Evolutionary conservation across 2,329 filamentous ascomycete genomes (phyloP).

Genomic region (Stenocarpella maydis): DNA sequence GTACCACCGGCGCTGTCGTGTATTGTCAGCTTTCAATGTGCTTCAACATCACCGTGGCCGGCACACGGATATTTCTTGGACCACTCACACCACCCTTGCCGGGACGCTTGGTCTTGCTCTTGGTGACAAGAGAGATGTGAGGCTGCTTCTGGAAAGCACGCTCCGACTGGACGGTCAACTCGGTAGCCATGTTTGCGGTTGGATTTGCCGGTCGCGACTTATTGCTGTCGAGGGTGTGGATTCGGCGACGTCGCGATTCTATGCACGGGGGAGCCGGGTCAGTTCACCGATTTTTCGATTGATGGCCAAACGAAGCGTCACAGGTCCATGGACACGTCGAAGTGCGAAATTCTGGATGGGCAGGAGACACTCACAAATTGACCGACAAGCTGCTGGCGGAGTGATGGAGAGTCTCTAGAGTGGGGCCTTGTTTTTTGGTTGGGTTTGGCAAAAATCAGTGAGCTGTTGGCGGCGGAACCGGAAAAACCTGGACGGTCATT

Average conservation of each 20-base stretch:
- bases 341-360: constrained; percentile 3
- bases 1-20: constrained; percentile 68
- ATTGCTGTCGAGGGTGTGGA: constrained; percentile 39
- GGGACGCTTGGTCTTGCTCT: constrained; percentile 86
- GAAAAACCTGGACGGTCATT: background rate
- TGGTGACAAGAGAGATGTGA: constrained; percentile 99
- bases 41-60: background rate
- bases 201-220: constrained; percentile 51
- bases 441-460: constrained; percentile 25
- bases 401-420: constrained; percentile 31
- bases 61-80: background rate
- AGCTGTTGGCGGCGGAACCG: constrained; percentile 8
- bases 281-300: constrained; percentile 39
- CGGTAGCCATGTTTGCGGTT: constrained; percentile 86
- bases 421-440: constrained; percentile 23
- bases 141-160: constrained; percentile 99
- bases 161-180: constrained; percentile 99
- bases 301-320: constrained; percentile 38
- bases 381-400: constrained; percentile 34
- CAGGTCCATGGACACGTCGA: constrained; percentile 6
- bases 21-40: constrained; percentile 27
- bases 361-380: constrained; percentile 34
- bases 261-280: constrained; percentile 41
- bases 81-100: constrained; percentile 92
- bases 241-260: constrained; percentile 39